phyloP scores from a whole-genome alignment of 1,139 yeast genomes.

The Tardiomyces digboiensis region DNA sequence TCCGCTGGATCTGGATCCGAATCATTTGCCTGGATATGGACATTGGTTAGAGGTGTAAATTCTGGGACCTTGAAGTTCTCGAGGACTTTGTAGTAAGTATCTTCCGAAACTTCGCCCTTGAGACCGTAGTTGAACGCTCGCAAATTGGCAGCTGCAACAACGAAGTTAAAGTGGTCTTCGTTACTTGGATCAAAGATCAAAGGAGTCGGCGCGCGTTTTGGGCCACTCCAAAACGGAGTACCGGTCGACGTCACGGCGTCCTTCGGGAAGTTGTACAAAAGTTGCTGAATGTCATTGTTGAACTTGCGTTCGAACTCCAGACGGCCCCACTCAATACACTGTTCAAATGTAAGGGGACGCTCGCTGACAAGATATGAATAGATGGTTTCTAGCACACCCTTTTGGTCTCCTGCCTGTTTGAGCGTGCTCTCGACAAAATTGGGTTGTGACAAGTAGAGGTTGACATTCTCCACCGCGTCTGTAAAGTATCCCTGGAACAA shows the following conservation, averaged over 20 bases:
- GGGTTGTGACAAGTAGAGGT: slow-evolving; percentile 83
- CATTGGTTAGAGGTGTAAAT: slow-evolving; percentile 65
- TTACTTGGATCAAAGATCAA: slow-evolving; percentile 66
- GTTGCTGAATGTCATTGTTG: slow-evolving; percentile 79
- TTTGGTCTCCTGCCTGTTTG: slow-evolving; percentile 87
- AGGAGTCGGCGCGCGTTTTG: slow-evolving; percentile 92
- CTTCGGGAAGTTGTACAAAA: slow-evolving; percentile 86
- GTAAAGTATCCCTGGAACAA: slow-evolving; percentile 89
- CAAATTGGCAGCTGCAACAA: slow-evolving; percentile 84
- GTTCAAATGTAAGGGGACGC: slow-evolving; percentile 86
- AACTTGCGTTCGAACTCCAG: slow-evolving; percentile 76
- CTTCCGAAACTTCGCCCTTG: slow-evolving; percentile 36
- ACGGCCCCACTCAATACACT: slow-evolving; percentile 95
- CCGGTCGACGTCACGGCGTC: slow-evolving; percentile 91
- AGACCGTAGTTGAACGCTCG: slow-evolving; percentile 88
- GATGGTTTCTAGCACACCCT: slow-evolving; percentile 74
- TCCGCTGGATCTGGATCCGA: slow-evolving; percentile 72
- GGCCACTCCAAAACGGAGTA: slow-evolving; percentile 96
- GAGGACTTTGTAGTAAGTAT: slow-evolving; percentile 38
- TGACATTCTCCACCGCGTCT: slow-evolving; percentile 89
- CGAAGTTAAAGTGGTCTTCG: slow-evolving; percentile 69
- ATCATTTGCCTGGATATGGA: slow-evolving; percentile 82
- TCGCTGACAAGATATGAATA: slow-evolving; percentile 56
- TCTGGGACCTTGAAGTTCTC: slow-evolving; percentile 48
- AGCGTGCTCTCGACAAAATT: slow-evolving; percentile 85